Evolutionary conservation across 106 monocot genomes (phyloP).

Genomic region (Narthecium ossifragum): DNA sequence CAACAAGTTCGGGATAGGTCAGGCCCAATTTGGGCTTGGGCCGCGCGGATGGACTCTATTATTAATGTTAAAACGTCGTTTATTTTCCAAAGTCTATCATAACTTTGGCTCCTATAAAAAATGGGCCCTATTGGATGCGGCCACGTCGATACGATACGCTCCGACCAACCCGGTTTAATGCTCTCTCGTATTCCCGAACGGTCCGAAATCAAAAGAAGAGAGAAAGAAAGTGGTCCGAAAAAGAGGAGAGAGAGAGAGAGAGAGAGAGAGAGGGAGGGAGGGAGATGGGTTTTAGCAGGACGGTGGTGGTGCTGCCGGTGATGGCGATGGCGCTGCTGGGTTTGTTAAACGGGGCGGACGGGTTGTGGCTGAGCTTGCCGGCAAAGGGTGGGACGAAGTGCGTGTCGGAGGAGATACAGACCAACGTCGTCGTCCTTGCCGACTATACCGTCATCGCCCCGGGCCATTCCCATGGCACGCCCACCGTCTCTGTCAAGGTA

Average conservation of each 20-base stretch:
- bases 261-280: neutral
- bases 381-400: slow-evolving; percentile 70
- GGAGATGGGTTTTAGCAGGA: neutral
- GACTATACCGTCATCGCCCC: slow-evolving; percentile 56
- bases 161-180: no score
- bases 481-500: slow-evolving; percentile 52
- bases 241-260: neutral
- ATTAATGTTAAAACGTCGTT: no score
- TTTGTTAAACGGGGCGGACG: slow-evolving; percentile 13
- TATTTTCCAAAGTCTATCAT: no score
- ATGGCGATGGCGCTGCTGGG: neutral
- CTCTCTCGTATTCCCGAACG: no score
- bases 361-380: slow-evolving; percentile 53
- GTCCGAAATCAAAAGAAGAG: no score
- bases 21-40: no score
- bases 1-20: no score
- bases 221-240: neutral
- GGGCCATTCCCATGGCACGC: slow-evolving; percentile 10
- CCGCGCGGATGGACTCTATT: no score
- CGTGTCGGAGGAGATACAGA: slow-evolving; percentile 86
- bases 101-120: no score
- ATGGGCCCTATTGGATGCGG: no score
- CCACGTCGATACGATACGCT: no score
- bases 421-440: slow-evolving; percentile 77
- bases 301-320: slow-evolving; percentile 1